Evolutionary conservation across 148 eudicot species (phyloP).

Genomic region (Fagopyrum homotropicum): DNA sequence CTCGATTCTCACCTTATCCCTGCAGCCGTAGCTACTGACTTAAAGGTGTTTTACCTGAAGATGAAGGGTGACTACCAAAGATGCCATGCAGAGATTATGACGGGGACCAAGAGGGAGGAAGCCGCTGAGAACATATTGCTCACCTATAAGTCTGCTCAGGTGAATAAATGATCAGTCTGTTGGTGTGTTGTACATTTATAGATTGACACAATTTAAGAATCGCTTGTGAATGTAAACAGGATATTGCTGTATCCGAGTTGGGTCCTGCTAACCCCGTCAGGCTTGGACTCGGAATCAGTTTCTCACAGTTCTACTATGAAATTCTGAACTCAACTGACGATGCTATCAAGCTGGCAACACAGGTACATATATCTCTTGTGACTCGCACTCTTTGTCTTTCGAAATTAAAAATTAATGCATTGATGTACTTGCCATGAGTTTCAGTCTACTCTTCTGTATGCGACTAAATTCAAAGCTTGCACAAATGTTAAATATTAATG

Average conservation of each 20-base stretch:
- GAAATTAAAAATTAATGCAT: too few relatives aligned
- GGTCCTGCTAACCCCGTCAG: slow-evolving; percentile 45
- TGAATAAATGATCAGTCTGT: too few relatives aligned
- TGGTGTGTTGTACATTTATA: too few relatives aligned
- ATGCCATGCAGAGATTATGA: slow-evolving; percentile 33
- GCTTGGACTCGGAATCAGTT: slow-evolving; percentile 44
- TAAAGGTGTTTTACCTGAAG: slow-evolving; percentile 40
- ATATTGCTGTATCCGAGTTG: slow-evolving; percentile 37
- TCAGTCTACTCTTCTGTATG: too few relatives aligned
- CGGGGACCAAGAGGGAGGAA: slow-evolving; percentile 27
- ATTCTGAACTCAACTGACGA: slow-evolving; percentile 45
- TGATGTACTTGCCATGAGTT: too few relatives aligned
- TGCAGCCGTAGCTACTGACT: neutral
- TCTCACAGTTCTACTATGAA: slow-evolving; percentile 44
- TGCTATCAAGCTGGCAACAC: slow-evolving; percentile 44
- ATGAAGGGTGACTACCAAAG: slow-evolving; percentile 35
- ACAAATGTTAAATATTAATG: too few relatives aligned
- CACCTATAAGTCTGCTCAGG: neutral
- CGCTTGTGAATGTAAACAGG: slow-evolving; percentile 6
- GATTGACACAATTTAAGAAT: too few relatives aligned
- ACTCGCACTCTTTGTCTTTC: neutral
- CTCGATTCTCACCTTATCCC: neutral
- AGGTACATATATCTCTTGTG: slow-evolving; percentile 17
- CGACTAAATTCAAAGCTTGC: too few relatives aligned
- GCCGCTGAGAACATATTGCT: slow-evolving; percentile 36